phyloP scores from a whole-genome alignment of 2,329 filamentous ascomycete genomes.

The Podosphaera xanthii region DNA sequence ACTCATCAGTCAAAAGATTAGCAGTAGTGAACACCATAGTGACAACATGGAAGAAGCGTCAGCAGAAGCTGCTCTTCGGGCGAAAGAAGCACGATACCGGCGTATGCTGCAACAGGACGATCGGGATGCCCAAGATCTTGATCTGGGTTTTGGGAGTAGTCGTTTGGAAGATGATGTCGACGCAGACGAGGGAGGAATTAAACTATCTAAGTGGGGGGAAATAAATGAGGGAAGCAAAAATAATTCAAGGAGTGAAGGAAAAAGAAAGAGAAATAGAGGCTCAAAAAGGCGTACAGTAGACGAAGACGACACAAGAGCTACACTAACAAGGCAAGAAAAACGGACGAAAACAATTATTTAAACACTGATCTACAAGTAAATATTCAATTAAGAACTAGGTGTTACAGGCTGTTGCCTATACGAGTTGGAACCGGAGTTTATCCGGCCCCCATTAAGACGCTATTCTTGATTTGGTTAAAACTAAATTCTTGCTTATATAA shows the following conservation, averaged over 20 bases:
- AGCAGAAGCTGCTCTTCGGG: slow-evolving; percentile 10
- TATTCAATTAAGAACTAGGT: no score
- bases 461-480: no score
- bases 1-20: slow-evolving; percentile 27
- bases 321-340: slow-evolving; percentile 26
- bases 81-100: slow-evolving; percentile 44
- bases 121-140: slow-evolving; percentile 73
- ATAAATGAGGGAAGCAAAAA: slow-evolving; percentile 22
- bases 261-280: slow-evolving; percentile 42
- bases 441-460: no score
- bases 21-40: slow-evolving; percentile 21
- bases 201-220: slow-evolving; percentile 41
- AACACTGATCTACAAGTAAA: no score
- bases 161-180: slow-evolving; percentile 77
- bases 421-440: no score
- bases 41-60: background rate
- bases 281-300: slow-evolving; percentile 59
- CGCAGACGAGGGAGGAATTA: slow-evolving; percentile 41
- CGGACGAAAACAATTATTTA: slow-evolving; percentile 13
- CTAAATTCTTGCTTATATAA: no score
- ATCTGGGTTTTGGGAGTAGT: slow-evolving; percentile 81
- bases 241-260: slow-evolving; percentile 18
- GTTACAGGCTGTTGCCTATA: no score
- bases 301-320: slow-evolving; percentile 56
- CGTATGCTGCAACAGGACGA: slow-evolving; percentile 52